Base-by-base conservation (phyloP, 1,139 yeast species). In the Blastobotrys elegans region DNA sequence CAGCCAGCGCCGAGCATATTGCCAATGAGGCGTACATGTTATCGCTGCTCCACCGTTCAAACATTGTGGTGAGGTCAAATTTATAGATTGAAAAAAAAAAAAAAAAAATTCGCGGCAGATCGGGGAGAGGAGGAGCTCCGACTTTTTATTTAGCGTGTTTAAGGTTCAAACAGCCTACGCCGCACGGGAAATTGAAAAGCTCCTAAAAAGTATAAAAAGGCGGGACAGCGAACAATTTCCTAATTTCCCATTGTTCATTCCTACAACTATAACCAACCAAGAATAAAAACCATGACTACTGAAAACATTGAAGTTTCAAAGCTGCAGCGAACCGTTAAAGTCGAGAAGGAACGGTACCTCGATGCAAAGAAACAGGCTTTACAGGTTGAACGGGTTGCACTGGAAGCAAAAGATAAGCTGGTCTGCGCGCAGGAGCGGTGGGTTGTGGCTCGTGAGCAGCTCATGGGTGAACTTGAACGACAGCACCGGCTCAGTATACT, bases 1-100 rank as follows among this genome's bases (percentile, higher is more conserved):
- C 56, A 3, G 56, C 47, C 2, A 43, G 21, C 3, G 34, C 14
- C 24, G 47, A 37, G 34, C 45, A 47, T 5, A 40, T 17, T 2
- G 37, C 40, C n/a, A 32, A 2, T 13, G 40, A 21, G 2, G 40
- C 39, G 35, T 32, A 31, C 30, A 33, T 31, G 17, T 40, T 21
- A 2, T 40, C 29, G 13, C 27, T 24, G 10, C 22, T 11, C 30
- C 16, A 30, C 32, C 26, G 21, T 3, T 34, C 38, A 10, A 34
- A 17, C 8, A n/a, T 17, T 13, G 18, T 21, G 16, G 16, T 20
- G 29, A 4, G 6, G 18, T 22, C 4, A 4, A n/a, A 6, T 4
- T 36, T 21, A 21, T 16, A 11, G 18, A 11, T 37, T 30, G 24
- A 24, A 37, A 37, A 37, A 11, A 13, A 30, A 30, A 30, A 14